These are phyloP conservation scores for Hylodesmum podocarpum DNA, from an alignment of 306 rosid species.

Conservation along the genomic window DNA sequence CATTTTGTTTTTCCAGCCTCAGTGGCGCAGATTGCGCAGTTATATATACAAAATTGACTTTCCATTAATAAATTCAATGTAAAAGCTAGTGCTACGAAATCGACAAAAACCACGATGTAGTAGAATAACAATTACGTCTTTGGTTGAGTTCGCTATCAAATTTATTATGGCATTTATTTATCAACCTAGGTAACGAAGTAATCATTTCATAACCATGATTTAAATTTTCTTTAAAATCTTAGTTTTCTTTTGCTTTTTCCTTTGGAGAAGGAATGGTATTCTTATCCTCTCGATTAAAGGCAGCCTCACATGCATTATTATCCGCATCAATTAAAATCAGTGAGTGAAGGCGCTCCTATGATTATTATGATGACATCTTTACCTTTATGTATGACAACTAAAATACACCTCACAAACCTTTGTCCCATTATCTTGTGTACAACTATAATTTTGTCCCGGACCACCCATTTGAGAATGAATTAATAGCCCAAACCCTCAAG, in stretches of 20 bases:
- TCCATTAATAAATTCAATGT: background rate
- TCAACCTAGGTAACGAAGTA: background rate
- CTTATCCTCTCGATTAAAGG: slow-evolving; percentile 27
- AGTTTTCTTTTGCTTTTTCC: background rate
- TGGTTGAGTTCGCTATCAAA: background rate
- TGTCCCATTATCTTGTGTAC: slow-evolving; percentile 40
- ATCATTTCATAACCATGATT: background rate
- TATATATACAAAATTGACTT: background rate
- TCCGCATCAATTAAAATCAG: slow-evolving; percentile 34
- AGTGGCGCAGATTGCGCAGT: background rate
- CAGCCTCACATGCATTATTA: slow-evolving; percentile 51
- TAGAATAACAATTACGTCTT: background rate
- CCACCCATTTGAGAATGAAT: slow-evolving; percentile 21
- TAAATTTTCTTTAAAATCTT: background rate
- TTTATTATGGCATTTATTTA: background rate
- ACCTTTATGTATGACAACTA: slow-evolving; percentile 36
- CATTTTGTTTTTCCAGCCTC: background rate
- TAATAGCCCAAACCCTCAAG: background rate
- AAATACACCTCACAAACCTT: slow-evolving; percentile 41
- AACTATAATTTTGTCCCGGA: slow-evolving; percentile 22
- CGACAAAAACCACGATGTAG: background rate
- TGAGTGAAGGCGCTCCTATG: slow-evolving; percentile 30
- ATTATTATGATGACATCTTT: slow-evolving; percentile 33
- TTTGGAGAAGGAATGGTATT: slow-evolving; percentile 12
- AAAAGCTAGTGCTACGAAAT: background rate